Evolutionary conservation across 768 basidiomycete genomes (phyloP).

Genomic region (Coprinellus aureogranulatus): DNA sequence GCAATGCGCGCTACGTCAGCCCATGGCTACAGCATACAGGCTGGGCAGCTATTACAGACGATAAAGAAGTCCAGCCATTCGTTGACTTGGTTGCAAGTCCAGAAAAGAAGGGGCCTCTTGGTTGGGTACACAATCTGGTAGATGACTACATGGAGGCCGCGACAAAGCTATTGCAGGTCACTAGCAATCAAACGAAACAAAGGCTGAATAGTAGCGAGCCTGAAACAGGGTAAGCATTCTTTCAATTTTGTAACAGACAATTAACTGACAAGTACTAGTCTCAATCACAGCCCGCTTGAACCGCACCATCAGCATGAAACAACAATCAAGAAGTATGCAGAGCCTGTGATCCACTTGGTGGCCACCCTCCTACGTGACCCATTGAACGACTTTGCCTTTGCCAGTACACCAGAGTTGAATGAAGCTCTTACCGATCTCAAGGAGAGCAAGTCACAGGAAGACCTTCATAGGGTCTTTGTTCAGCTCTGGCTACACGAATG

Average conservation of each 20-base stretch:
- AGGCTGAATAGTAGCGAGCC: not conserved
- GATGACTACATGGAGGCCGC: not conserved
- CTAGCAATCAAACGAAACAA: not conserved
- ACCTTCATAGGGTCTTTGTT: not conserved
- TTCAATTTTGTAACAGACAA: not conserved
- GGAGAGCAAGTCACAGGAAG: not conserved
- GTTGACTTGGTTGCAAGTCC: not conserved
- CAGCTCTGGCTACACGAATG: not conserved
- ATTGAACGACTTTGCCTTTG: not conserved
- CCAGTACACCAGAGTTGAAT: not conserved
- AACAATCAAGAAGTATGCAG: not conserved
- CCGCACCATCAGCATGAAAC: not conserved
- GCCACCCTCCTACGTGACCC: not conserved
- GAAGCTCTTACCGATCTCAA: not conserved
- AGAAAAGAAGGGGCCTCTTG: not conserved
- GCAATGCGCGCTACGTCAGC: not conserved
- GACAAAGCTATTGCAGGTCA: not conserved
- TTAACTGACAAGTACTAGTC: not conserved
- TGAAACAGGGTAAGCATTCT: not conserved
- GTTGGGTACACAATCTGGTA: not conserved
- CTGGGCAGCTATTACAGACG: not conserved
- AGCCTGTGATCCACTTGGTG: not conserved
- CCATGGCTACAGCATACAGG: not conserved
- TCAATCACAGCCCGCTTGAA: conserved; percentile 2
- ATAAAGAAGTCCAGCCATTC: not conserved